Evolutionary conservation across 208 protist species (phyloP).

Genomic region (Crithidia expoeki): DNA sequence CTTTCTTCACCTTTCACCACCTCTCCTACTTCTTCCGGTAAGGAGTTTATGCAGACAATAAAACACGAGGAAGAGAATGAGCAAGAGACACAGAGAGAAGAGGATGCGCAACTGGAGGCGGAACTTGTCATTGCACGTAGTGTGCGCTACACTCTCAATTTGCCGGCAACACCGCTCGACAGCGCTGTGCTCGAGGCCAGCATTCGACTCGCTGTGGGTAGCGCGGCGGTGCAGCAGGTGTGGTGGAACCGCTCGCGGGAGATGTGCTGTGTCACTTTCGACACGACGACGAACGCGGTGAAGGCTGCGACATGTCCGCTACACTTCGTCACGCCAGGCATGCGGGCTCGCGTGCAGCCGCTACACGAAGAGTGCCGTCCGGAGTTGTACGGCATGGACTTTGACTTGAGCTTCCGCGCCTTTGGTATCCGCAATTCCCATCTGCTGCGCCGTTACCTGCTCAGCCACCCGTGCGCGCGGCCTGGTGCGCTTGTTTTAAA

Average conservation of each 20-base stretch:
- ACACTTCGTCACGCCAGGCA: constrained; percentile 42
- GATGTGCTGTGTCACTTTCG: constrained; percentile 69
- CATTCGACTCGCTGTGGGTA: constrained; percentile 62
- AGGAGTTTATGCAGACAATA: neutral
- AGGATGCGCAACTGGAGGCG: constrained; percentile 46
- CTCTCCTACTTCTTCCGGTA: too few relatives aligned
- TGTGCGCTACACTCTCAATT: constrained; percentile 69
- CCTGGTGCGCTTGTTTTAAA: constrained; percentile 88
- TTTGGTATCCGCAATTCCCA: constrained; percentile 92
- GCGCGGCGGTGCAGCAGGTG: constrained; percentile 70
- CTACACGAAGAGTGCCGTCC: constrained; percentile 85
- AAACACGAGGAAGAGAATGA: neutral
- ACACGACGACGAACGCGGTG: constrained; percentile 72
- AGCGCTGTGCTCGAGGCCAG: constrained; percentile 79
- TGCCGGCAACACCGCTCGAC: constrained; percentile 51
- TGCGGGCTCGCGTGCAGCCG: constrained; percentile 73
- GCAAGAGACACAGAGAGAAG: neutral
- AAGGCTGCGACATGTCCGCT: constrained; percentile 58
- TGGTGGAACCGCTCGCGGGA: constrained; percentile 86
- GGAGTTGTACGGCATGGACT: constrained; percentile 88
- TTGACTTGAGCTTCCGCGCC: constrained; percentile 87
- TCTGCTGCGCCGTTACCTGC: constrained; percentile 80
- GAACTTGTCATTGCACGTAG: constrained; percentile 76
- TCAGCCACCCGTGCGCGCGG: constrained; percentile 79
- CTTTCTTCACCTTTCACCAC: too few relatives aligned